These are phyloP conservation scores for Puccinia coronata DNA, from an alignment of 1,284 basidiomycete genomes.

Conservation along the genomic window DNA sequence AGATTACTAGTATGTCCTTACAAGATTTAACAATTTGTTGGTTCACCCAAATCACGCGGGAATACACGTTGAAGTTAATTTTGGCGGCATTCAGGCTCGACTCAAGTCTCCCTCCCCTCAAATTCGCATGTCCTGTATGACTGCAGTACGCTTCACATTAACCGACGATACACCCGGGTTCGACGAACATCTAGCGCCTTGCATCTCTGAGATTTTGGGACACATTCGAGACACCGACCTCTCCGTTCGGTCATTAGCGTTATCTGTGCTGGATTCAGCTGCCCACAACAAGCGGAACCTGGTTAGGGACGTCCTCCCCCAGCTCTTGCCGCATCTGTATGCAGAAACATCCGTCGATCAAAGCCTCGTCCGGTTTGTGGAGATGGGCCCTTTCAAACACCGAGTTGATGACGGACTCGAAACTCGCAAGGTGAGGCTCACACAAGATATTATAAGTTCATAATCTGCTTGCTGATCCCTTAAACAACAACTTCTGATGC, in stretches of 20 bases:
- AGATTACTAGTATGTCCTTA: constrained; percentile 74
- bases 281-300: constrained; percentile 91
- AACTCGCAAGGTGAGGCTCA: constrained; percentile 63
- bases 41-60: background rate
- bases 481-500: background rate
- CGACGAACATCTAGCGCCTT: constrained; percentile 61
- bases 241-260: constrained; percentile 63
- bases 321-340: constrained; percentile 80
- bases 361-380: constrained; percentile 77
- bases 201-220: constrained; percentile 38
- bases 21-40: constrained; percentile 34
- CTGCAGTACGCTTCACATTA: constrained; percentile 92
- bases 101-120: constrained; percentile 67
- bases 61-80: background rate
- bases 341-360: constrained; percentile 77
- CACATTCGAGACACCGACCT: constrained; percentile 47
- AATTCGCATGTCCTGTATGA: constrained; percentile 80
- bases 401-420: constrained; percentile 91
- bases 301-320: constrained; percentile 76
- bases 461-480: background rate
- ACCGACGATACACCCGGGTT: constrained; percentile 79
- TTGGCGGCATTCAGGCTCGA: constrained; percentile 54
- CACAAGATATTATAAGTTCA: background rate
- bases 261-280: constrained; percentile 88
- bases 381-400: constrained; percentile 98